A percentile compares a stretch with the other conserved stretches of the same genome.
phyloP scores from a whole-genome alignment of 2,329 filamentous ascomycete genomes.

The Chaetomium strumarium region DNA sequence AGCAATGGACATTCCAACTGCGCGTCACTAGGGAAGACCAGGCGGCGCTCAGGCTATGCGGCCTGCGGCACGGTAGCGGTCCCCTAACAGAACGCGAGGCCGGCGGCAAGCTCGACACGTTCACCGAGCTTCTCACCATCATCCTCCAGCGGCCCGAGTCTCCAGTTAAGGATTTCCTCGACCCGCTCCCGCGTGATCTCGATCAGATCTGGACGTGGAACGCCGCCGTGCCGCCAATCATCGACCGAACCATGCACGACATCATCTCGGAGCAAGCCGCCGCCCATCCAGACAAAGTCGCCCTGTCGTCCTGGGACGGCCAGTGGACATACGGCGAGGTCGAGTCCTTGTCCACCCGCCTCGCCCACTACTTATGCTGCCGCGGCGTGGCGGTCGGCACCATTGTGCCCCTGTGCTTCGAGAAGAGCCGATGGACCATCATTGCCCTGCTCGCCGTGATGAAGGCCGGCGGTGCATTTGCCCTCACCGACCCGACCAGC shows the following conservation, averaged over 20 bases:
- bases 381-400: constrained; percentile 35
- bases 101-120: constrained; percentile 4
- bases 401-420: constrained; percentile 34
- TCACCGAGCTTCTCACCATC: constrained; percentile 10
- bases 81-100: constrained; percentile 3
- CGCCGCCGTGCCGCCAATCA: constrained; percentile 11
- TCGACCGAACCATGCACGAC: constrained; percentile 42
- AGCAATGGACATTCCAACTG: constrained; percentile 12
- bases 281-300: constrained; percentile 34
- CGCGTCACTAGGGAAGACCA: not conserved
- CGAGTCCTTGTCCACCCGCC: constrained; percentile 36
- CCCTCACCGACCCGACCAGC: constrained; percentile 22
- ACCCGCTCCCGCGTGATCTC: constrained; percentile 7
- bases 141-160: not conserved
- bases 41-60: not conserved
- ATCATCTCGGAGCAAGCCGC: constrained; percentile 37
- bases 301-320: constrained; percentile 47
- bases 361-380: constrained; percentile 36
- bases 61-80: constrained; percentile 1
- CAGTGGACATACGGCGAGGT: constrained; percentile 41
- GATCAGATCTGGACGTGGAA: constrained; percentile 14
- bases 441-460: constrained; percentile 23
- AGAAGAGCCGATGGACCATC: constrained; percentile 24
- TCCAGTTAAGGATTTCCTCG: constrained; percentile 4
- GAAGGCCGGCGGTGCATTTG: constrained; percentile 24